These are phyloP conservation scores for Aspergillus hancockii DNA, from an alignment of 495 filamentous ascomycete species.

Conservation along the genomic window DNA sequence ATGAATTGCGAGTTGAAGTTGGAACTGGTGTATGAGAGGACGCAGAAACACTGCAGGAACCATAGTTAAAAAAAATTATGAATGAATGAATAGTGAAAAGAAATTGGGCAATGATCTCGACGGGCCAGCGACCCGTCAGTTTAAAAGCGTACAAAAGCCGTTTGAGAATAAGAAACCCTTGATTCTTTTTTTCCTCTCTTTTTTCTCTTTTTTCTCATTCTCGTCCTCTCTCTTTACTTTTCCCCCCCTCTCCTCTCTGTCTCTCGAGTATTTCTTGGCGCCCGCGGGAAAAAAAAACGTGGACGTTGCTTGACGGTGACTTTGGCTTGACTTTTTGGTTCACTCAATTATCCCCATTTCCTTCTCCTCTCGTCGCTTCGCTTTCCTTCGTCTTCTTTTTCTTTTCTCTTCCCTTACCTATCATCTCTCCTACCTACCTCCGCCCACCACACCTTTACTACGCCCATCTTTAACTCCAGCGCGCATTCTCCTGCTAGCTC, in stretches of 20 bases:
- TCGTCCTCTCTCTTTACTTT: no score
- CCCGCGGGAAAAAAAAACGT: slow-evolving; percentile 14
- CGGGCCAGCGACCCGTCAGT: neutral
- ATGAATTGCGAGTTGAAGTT: neutral
- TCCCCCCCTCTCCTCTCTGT: neutral
- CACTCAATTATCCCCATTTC: slow-evolving; percentile 8
- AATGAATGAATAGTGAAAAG: slow-evolving; percentile 12
- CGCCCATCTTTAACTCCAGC: slow-evolving; percentile 10
- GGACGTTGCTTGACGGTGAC: slow-evolving; percentile 9
- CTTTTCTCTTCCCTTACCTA: slow-evolving; percentile 11
- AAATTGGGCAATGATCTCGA: slow-evolving; percentile 2
- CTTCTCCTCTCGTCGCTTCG: slow-evolving; percentile 3
- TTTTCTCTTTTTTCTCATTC: slow-evolving; percentile 2
- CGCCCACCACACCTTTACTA: slow-evolving; percentile 6
- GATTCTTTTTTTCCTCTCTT: neutral
- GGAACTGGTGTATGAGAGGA: neutral
- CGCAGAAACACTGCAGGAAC: neutral
- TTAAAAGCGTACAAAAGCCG: neutral
- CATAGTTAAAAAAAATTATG: slow-evolving; percentile 3
- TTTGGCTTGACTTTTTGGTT: slow-evolving; percentile 9
- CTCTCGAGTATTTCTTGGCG: slow-evolving; percentile 12
- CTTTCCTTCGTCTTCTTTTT: slow-evolving; percentile 1
- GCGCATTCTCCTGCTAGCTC: slow-evolving; percentile 18
- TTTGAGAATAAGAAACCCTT: neutral
- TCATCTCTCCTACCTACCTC: slow-evolving; percentile 1